Base-by-base conservation (phyloP, 345 rosid species). In the Arabis hirsuta region DNA sequence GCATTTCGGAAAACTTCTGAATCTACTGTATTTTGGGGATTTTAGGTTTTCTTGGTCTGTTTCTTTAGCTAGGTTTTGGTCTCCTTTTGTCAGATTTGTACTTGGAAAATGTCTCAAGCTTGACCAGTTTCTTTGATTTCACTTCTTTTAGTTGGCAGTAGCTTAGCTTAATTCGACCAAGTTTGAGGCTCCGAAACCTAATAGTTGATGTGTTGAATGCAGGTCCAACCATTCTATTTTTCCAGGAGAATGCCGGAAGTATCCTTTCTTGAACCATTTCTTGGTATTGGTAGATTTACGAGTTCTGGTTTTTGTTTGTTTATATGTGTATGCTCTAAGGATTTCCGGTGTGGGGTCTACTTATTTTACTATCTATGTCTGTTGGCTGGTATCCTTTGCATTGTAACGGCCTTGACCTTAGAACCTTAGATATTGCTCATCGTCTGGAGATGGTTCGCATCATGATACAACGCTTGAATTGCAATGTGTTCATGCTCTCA, bases 221-320 rank as follows among this genome's bases (percentile, higher is more conserved):
- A 95, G 99, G 99, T 78, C 99, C 99, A 54, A 95, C 99, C 20
- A 80, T 95, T 79, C 73, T 95, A 71, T 95, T 91, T 82, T 95
- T 94, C 81, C 98, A 95, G 81, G 99, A 95, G 81, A 95, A 95
- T 83, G 99, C 99, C 4, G 99, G 99, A 80, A 95, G 99, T 92
- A 95, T 95, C 98, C 92, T 95, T 68, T 59, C 22, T 3, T 29
- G 31, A 77, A 9, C 53, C 57, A 48, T 63, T 64, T 32, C 24
- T 41, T 69, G 41, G 56, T 62, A 26, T 53, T 39, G 24, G 51
- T 58, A 14, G 48, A 58, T n/a, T 5, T 38, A 47, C 5, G 38
- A 38, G 46, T 7, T 27, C 38, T 13, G 16, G 44, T 60, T 19
- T 67, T 31, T 73, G 27, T 57, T 50, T 27, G 31, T 42, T 57